Conservation (phyloP, 371 early-diverging fungal genomes). For the Apophysomyces sp. region DNA sequence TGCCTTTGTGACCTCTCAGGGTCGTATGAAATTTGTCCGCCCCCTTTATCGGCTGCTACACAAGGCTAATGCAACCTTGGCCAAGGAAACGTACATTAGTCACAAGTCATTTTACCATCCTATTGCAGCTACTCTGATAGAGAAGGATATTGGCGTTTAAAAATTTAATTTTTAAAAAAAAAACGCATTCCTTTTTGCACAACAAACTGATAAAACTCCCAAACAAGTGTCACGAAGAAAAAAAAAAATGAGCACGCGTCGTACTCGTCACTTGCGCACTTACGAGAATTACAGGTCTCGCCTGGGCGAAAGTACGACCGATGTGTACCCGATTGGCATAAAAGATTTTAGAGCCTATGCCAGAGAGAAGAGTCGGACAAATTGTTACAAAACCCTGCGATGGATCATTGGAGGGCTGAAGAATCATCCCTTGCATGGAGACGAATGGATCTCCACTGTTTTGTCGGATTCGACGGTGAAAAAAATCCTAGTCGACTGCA, state of each 20-base stretch:
- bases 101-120: slow-evolving; percentile 87
- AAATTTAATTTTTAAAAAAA: too few species aligned
- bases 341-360: background rate
- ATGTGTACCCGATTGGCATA: background rate
- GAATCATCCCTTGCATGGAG: background rate
- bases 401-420: background rate
- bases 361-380: background rate
- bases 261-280: background rate
- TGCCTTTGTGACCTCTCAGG: slow-evolving; percentile 80
- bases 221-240: too few species aligned
- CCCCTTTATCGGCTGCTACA: slow-evolving; percentile 68
- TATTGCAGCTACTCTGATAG: slow-evolving; percentile 79
- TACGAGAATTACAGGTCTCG: background rate
- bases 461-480: background rate
- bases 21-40: slow-evolving; percentile 93
- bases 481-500: background rate
- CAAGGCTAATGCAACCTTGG: slow-evolving; percentile 60
- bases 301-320: background rate
- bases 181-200: too few species aligned
- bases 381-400: background rate
- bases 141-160: slow-evolving; percentile 69
- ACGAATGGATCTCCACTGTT: background rate
- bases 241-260: background rate
- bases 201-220: too few species aligned
- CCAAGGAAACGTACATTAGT: slow-evolving; percentile 73